These are phyloP conservation scores for Fistulinella prunicolor DNA, from an alignment of 768 basidiomycete species.

Conservation along the genomic window DNA sequence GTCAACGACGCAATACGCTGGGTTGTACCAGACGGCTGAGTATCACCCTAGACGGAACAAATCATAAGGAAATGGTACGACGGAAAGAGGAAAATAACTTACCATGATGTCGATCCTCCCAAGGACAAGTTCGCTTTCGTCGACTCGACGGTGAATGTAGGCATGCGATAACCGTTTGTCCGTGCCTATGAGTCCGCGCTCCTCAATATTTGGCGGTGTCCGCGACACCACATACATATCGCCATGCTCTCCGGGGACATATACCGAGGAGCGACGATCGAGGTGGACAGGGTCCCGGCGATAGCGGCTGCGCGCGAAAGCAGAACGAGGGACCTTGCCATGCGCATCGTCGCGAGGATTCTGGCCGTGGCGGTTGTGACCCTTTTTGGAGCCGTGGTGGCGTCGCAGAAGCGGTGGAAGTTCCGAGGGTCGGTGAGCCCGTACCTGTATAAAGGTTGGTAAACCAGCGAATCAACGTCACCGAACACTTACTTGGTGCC, in stretches of 20 bases:
- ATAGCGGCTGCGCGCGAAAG: constrained; percentile 20
- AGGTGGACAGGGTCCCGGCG: constrained; percentile 8
- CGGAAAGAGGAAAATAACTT: constrained; percentile 14
- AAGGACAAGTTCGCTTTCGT: constrained; percentile 27
- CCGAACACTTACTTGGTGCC: constrained; percentile 5
- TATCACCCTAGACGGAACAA: constrained; percentile 2
- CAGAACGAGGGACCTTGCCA: constrained; percentile 14
- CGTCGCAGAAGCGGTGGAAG: constrained; percentile 16
- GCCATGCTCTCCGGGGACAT: constrained; percentile 26
- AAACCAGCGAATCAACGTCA: not conserved
- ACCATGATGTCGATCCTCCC: constrained; percentile 53
- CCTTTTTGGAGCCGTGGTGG: not conserved
- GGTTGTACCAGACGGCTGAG: not conserved
- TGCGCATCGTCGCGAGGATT: not conserved
- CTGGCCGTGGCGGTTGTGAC: not conserved
- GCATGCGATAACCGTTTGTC: not conserved
- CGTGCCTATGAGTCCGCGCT: not conserved
- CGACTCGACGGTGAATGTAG: constrained; percentile 7
- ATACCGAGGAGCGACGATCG: constrained; percentile 21
- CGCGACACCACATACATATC: constrained; percentile 27
- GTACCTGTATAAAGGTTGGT: not conserved
- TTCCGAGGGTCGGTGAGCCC: not conserved
- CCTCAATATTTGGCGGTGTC: not conserved
- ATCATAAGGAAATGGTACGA: constrained; percentile 7
- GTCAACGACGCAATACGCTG: constrained; percentile 23